These are phyloP conservation scores for Saksenaea oblongispora DNA, from an alignment of 371 early-diverging fungal species.

Conservation along the genomic window DNA sequence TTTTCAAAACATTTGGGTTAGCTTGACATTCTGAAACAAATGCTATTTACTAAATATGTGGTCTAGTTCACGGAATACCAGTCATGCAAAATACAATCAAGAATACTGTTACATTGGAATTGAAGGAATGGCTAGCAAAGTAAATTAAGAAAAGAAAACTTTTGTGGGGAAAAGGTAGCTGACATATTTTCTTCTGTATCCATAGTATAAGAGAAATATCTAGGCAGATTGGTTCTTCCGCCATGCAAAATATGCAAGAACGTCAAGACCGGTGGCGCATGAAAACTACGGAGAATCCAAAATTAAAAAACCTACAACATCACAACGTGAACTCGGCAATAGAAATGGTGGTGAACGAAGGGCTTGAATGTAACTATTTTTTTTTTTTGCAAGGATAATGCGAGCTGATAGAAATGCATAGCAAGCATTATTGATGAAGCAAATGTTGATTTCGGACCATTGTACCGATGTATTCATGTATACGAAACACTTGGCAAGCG, in stretches of 20 bases:
- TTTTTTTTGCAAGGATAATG: neutral
- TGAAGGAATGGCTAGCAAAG: slow-evolving; percentile 92
- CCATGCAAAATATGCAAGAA: slow-evolving; percentile 76
- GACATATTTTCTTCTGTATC: neutral
- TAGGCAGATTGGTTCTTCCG: slow-evolving; percentile 81
- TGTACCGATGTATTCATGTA: slow-evolving; percentile 96
- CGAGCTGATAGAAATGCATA: slow-evolving; percentile 20
- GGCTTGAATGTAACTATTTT: slow-evolving; percentile 69
- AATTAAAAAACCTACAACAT: slow-evolving; percentile 54
- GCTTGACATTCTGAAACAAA: slow-evolving; percentile 5
- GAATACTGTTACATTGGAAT: slow-evolving; percentile 79
- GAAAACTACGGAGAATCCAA: slow-evolving; percentile 57
- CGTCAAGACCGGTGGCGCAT: slow-evolving; percentile 66
- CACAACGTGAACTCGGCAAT: slow-evolving; percentile 81
- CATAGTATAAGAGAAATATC: slow-evolving; percentile 82
- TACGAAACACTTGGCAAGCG: slow-evolving; percentile 88
- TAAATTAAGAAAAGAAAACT: too few species aligned
- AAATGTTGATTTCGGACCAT: slow-evolving; percentile 88
- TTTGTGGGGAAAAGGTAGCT: too few species aligned
- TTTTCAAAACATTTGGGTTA: slow-evolving; percentile 81
- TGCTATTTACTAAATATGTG: neutral
- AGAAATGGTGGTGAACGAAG: slow-evolving; percentile 88
- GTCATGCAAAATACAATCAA: slow-evolving; percentile 82
- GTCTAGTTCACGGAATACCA: slow-evolving; percentile 78
- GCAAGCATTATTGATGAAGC: slow-evolving; percentile 71